Base-by-base conservation (phyloP, 2,329 filamentous ascomycete species). In the Coleophoma crateriformis region DNA sequence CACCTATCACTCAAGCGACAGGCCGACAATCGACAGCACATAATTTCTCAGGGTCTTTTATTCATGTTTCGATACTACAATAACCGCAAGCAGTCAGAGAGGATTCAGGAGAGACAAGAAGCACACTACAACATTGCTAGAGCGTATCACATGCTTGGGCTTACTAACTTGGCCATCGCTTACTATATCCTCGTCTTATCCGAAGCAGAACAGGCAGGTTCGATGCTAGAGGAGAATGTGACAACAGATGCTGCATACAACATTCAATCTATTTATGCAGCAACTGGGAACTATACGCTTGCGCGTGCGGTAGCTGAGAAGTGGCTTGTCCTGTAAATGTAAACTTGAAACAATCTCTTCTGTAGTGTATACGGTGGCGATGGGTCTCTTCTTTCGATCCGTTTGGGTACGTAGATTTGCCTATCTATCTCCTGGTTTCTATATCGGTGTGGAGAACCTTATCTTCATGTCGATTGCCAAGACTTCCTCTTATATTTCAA, bases 1-100 rank as follows among this genome's bases (percentile, higher is more conserved):
- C 89, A 96, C 65, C 87, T 94, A 64, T 85, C 87, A 0, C 78
- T 96, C 62, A 96, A 97, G 67, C 81, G 92, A 2, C 89, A 95
- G 66, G 84, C 87, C 0, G 89, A 92, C 44, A 97, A 97, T 64
- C 77, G 94, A 2, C 92, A 97, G 64, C 92, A 88, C 62, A 81
- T 90, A 38, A 82, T 96, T 39, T 76, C 89, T 55, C 91, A 97
- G 65, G 94, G 90, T 0, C 77, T 96, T 46, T 75, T 84, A 0
- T 96, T 96, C 61, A 69, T 97, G 50, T 81, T 85, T 50, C 74
- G 81, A 34, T 95, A 95, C 68, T 85, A 87, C 57, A 74, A 81
- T 64, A 81, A 22, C 19, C 76, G 87, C 22, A 71, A 69, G 3
- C 58, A 61, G 8, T 64, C 66, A 33, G 42, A 56, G 3, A 48